phyloP scores from a whole-genome alignment of 2,329 filamentous ascomycete genomes.

The Dactylonectria estremocensis region DNA sequence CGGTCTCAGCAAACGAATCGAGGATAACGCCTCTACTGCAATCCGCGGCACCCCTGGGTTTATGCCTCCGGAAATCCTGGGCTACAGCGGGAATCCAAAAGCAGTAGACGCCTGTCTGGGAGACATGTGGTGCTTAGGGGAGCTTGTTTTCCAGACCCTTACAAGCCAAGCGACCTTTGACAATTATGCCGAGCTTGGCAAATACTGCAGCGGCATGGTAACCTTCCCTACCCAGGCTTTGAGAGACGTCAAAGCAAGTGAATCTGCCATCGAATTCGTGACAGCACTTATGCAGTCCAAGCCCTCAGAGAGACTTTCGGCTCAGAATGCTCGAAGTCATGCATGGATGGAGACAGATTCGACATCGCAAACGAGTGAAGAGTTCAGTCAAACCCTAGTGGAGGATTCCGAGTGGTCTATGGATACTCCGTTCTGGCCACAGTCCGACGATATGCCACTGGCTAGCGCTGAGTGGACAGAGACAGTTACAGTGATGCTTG shows the following conservation, averaged over 20 bases:
- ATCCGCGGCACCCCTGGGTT: not conserved
- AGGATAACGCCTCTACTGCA: not conserved
- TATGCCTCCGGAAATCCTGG: not conserved
- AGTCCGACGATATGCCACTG: not conserved
- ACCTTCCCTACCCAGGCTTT: not conserved
- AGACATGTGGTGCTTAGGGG: constrained; percentile 9
- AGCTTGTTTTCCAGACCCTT: not conserved
- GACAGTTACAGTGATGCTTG: not conserved
- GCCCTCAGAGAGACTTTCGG: not conserved
- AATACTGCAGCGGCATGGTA: not conserved
- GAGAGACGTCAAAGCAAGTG: not conserved
- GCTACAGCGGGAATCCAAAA: not conserved
- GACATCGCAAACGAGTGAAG: not conserved
- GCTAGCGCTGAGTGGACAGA: not conserved
- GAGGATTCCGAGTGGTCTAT: not conserved
- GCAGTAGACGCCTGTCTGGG: not conserved
- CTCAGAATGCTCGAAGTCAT: constrained; percentile 1
- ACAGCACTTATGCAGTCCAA: not conserved
- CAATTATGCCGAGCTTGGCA: not conserved
- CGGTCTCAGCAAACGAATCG: not conserved
- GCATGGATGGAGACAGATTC: not conserved
- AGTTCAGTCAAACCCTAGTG: not conserved
- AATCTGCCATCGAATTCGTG: not conserved
- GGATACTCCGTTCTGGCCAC: not conserved
- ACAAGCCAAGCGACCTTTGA: not conserved